phyloP scores from a whole-genome alignment of 2,329 filamentous ascomycete genomes.

The Neocucurbitaria cava region DNA sequence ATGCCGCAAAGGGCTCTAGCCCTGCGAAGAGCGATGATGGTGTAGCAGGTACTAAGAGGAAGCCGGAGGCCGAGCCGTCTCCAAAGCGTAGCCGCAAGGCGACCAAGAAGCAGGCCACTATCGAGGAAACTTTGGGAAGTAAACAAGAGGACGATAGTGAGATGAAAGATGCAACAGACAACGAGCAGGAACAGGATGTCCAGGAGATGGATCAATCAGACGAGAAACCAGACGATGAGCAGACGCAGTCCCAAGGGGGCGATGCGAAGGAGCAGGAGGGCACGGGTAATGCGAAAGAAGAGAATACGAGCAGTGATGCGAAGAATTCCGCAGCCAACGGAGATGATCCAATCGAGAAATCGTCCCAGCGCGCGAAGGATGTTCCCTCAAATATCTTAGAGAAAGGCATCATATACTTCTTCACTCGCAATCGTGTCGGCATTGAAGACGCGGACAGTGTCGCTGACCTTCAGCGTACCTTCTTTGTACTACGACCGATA shows the following conservation, averaged over 20 bases:
- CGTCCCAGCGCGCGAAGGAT: constrained; percentile 58
- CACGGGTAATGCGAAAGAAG: constrained; percentile 1
- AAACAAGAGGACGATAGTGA: constrained; percentile 46
- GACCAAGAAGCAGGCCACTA: constrained; percentile 58
- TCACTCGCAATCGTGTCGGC: constrained; percentile 79
- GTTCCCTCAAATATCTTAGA: constrained; percentile 73
- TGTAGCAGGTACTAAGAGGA: constrained; percentile 49
- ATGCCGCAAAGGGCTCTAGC: constrained; percentile 23
- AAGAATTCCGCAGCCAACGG: constrained; percentile 33
- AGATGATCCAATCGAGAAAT: constrained; percentile 54
- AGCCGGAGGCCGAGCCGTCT: constrained; percentile 45
- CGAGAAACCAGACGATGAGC: constrained; percentile 8
- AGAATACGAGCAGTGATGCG: constrained; percentile 14
- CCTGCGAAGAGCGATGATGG: constrained; percentile 36
- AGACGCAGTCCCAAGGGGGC: constrained; percentile 6
- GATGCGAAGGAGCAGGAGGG: constrained; percentile 23
- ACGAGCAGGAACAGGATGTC: constrained; percentile 8
- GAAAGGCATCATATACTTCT: constrained; percentile 91
- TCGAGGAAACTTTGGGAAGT: constrained; percentile 58
- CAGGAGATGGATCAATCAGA: constrained; percentile 14
- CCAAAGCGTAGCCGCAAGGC: constrained; percentile 54
- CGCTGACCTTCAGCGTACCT: constrained; percentile 77
- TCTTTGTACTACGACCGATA: constrained; percentile 79
- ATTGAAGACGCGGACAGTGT: constrained; percentile 73
- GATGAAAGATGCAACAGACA: constrained; percentile 30